Evolutionary conservation across 371 early-diverging fungal species (phyloP), one percentile per base, ranked within the genome.

Genomic region (Umbelopsis sp.): DNA sequence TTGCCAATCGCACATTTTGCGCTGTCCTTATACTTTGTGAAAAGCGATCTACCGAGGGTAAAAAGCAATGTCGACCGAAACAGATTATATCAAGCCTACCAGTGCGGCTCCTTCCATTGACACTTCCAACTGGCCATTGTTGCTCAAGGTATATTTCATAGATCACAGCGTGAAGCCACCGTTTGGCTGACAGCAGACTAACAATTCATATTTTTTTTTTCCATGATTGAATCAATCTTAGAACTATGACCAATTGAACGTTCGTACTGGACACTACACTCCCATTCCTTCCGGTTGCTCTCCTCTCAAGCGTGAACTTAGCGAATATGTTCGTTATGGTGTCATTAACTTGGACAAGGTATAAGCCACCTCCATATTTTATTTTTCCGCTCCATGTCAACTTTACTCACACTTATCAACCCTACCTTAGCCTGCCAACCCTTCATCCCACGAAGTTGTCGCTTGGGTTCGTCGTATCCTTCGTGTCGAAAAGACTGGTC

Each of bases 361-460:
- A 63, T 48, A 32, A 53, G 24, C 45, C 44, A 45, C 25, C 1
- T 9, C 14, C 44, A 25, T 50, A 14, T 7, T 29, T 45, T 22
- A 22, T 22, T 3, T 9, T 52, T 11, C 18, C 18, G 10, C 18
- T 57, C 25, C 8, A 14, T 65, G 38, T 22, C 16, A 29, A 18
- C 48, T 38, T 20, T 25, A n/a, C 41, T n/a, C 0, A 50, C 16
- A 37, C 24, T 63, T 52, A n/a, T 35, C 63, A n/a, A 37, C 48
- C 29, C 63, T 62, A 65, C 32, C 22, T 62, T 99, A 99, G 90
- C 99, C 99, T 65, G 92, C 98, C 63, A 99, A 99, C 87, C 99
- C 99, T 65, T 98, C 98, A 48, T 99, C 99, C 48, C 99, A 99
- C 89, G 99, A 99, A 87, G 99, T 99, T 52, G 99, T 99, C 52